A percentile compares a stretch with the other conserved stretches of the same genome.
These are phyloP conservation scores for Blastobotrys apis DNA, from an alignment of 1,139 yeast species.

Conservation along the genomic window DNA sequence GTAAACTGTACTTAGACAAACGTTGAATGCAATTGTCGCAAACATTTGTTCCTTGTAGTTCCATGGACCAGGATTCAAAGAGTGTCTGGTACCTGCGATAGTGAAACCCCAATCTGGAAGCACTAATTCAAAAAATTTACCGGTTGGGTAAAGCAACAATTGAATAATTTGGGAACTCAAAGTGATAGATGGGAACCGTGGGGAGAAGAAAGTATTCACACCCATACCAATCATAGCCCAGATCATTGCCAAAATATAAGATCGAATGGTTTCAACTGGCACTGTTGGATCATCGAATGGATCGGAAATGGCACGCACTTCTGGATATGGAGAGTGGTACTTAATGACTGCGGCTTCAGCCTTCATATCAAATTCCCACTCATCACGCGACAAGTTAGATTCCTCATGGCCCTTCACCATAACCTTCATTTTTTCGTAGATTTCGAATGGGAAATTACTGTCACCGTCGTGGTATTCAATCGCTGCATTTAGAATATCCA, in stretches of 20 bases:
- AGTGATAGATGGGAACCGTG: conserved; percentile 51
- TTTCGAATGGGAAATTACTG: conserved; percentile 44
- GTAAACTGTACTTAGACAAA: conserved; percentile 43
- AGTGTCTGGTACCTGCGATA: conserved; percentile 37
- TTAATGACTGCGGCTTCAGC: conserved; percentile 46
- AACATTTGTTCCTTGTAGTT: conserved; percentile 66
- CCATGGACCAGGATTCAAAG: conserved; percentile 64
- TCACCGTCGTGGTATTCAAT: conserved; percentile 45
- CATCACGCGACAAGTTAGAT: conserved; percentile 28
- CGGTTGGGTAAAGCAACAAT: conserved; percentile 55
- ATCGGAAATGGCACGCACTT: conserved; percentile 53
- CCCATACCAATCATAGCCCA: conserved; percentile 56
- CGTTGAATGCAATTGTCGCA: conserved; percentile 46
- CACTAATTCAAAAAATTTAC: conserved; percentile 33
- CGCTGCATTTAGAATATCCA: conserved; percentile 42
- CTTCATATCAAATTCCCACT: conserved; percentile 31
- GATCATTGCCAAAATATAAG: conserved; percentile 50
- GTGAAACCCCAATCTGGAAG: conserved; percentile 51
- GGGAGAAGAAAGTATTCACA: conserved; percentile 54
- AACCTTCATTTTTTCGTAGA: conserved; percentile 17
- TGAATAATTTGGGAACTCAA: conserved; percentile 50
- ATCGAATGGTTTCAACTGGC: conserved; percentile 54
- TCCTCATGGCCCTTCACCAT: conserved; percentile 19
- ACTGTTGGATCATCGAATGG: conserved; percentile 46
- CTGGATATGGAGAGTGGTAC: conserved; percentile 60